These are phyloP conservation scores for Ambispora gerdemannii DNA, from an alignment of 192 early-diverging fungal species.

Conservation along the genomic window DNA sequence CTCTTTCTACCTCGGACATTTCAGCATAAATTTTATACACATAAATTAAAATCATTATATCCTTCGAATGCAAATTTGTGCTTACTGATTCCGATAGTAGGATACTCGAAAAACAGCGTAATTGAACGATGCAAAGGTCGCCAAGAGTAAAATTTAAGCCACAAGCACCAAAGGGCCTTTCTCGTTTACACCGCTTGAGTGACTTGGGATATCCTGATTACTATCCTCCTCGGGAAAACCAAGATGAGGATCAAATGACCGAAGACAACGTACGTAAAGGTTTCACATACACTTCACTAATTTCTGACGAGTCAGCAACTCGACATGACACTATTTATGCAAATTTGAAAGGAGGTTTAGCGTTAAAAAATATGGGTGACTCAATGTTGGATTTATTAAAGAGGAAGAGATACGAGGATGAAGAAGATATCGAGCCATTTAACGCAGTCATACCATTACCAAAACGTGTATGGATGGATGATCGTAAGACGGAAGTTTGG, in stretches of 20 bases:
- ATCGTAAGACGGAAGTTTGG: not conserved
- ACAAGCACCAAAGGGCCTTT: not conserved
- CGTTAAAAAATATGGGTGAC: not conserved
- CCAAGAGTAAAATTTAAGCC: not conserved
- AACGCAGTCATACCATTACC: not conserved
- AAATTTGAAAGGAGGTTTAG: not conserved
- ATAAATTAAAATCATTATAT: too few species aligned
- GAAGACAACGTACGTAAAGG: conserved; percentile 65
- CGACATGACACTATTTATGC: conserved; percentile 35
- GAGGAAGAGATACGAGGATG: not conserved
- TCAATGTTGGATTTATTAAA: not conserved
- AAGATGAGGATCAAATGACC: conserved; percentile 57
- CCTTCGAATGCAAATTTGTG: too few species aligned
- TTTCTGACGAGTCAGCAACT: conserved; percentile 23
- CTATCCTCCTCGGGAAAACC: conserved; percentile 50
- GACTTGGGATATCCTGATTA: conserved; percentile 51
- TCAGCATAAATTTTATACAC: too few species aligned
- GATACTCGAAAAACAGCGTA: too few species aligned
- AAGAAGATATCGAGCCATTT: not conserved
- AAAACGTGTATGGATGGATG: not conserved
- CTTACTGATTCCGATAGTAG: too few species aligned
- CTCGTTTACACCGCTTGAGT: not conserved
- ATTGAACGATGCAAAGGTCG: not conserved
- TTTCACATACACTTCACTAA: conserved; percentile 51
- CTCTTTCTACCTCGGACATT: too few species aligned